Evolutionary conservation across 176 grass and related monocot genomes (phyloP).

Genomic region (Hordeum marinum): DNA sequence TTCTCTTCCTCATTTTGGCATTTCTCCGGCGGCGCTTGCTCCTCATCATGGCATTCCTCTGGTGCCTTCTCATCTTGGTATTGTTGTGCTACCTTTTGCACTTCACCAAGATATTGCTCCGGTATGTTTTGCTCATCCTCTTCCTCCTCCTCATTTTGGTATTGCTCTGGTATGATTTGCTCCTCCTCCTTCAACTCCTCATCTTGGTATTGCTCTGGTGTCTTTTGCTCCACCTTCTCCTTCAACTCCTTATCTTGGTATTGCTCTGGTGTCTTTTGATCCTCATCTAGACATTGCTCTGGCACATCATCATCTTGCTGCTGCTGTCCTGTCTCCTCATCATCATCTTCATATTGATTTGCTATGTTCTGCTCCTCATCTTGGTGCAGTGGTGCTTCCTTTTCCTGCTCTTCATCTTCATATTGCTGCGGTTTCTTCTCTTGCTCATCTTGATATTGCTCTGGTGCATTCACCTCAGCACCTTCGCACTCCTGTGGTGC

Average conservation of each 20-base stretch:
- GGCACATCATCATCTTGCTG: not conserved
- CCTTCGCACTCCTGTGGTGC: not conserved
- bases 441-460: conserved; percentile 3
- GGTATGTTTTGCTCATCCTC: conserved; percentile 25
- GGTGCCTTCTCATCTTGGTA: conserved; percentile 4
- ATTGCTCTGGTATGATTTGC: not conserved
- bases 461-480: not conserved
- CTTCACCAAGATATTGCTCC: conserved; percentile 13
- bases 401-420: conserved; percentile 20
- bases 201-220: not conserved
- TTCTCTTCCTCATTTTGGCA: not conserved
- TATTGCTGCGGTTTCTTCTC: not conserved
- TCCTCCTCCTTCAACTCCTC: conserved; percentile 4
- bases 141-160: conserved; percentile 17
- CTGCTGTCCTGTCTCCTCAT: conserved; percentile 1
- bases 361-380: too few relatives aligned
- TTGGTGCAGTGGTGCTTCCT: not conserved
- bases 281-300: conserved; percentile 4
- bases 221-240: not conserved
- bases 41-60: conserved; percentile 1
- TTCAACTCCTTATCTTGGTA: conserved; percentile 16
- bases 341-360: too few relatives aligned
- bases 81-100: not conserved
- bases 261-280: not conserved
- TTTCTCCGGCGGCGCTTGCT: not conserved